These are phyloP conservation scores for Leccinellum albellum DNA, from an alignment of 768 basidiomycete genomes.

Conservation along the genomic window DNA sequence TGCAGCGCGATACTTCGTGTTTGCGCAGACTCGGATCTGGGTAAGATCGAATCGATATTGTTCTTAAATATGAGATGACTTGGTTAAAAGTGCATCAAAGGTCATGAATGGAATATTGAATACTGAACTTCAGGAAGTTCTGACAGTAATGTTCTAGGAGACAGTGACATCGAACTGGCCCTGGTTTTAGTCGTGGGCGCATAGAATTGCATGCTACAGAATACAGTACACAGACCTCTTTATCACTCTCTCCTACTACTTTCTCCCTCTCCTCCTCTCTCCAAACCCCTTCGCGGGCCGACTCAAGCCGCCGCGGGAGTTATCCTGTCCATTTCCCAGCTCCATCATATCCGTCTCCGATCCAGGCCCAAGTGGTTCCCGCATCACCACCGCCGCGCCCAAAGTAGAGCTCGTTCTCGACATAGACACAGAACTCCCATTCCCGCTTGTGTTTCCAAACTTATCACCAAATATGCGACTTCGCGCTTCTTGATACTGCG, in stretches of 20 bases:
- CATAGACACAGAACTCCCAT: not conserved
- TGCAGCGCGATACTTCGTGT: no score
- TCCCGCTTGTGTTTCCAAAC: not conserved
- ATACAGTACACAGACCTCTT: not conserved
- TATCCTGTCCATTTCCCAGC: not conserved
- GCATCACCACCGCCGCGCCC: constrained; percentile 17
- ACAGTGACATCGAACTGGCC: no score
- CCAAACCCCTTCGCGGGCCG: constrained; percentile 27
- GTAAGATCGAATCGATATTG: no score
- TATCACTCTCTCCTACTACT: constrained; percentile 4
- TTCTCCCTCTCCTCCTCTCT: constrained; percentile 19
- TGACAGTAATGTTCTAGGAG: no score
- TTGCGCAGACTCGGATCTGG: no score
- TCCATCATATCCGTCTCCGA: constrained; percentile 7
- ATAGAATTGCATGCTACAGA: not conserved
- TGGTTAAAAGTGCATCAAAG: no score
- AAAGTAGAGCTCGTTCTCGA: not conserved
- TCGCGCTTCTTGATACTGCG: constrained; percentile 68
- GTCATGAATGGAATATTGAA: no score
- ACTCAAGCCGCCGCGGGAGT: not conserved
- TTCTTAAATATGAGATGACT: no score
- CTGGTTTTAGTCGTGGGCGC: not conserved
- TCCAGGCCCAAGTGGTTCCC: constrained; percentile 34
- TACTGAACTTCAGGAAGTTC: no score
- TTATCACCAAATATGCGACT: constrained; percentile 63